A percentile compares a stretch with the other conserved stretches of the same genome.
Evolutionary conservation across 2,329 filamentous ascomycete genomes (phyloP).

Genomic region (Epichloe uncinata): DNA sequence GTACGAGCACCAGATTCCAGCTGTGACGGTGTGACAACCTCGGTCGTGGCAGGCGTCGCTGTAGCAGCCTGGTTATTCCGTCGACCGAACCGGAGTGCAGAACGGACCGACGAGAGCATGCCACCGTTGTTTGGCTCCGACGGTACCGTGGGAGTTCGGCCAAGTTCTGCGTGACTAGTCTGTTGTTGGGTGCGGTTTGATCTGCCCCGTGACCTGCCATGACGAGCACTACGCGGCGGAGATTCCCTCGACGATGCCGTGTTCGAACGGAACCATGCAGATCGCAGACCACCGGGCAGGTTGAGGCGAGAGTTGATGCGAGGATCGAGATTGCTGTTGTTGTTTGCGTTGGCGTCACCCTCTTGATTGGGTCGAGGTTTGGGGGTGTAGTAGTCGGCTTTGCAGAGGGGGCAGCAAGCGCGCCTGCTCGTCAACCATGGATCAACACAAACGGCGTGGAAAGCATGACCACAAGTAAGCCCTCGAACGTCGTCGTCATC

Average conservation of each 20-base stretch:
- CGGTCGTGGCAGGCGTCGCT: conserved; percentile 9
- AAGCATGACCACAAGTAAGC: conserved; percentile 91
- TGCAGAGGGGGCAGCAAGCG: conserved; percentile 94
- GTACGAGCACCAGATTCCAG: conserved; percentile 30
- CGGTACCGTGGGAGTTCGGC: conserved; percentile 3
- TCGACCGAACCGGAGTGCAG: conserved; percentile 19
- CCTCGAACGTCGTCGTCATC: conserved; percentile 93
- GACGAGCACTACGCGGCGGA: neutral
- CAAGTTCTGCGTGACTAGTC: conserved; percentile 5
- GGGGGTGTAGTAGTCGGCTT: conserved; percentile 92
- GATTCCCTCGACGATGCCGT: conserved; percentile 1
- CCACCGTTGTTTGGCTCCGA: conserved; percentile 8
- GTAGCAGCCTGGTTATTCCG: conserved; percentile 10
- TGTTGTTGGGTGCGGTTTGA: neutral
- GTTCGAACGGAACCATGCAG: conserved; percentile 23
- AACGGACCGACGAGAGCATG: conserved; percentile 20
- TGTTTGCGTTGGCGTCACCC: conserved; percentile 9
- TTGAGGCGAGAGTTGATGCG: conserved; percentile 33
- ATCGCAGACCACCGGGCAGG: conserved; percentile 29
- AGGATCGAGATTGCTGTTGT: conserved; percentile 16
- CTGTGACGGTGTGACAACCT: conserved; percentile 29
- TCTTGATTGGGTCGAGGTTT: conserved; percentile 58
- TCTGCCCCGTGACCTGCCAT: conserved; percentile 1
- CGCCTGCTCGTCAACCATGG: conserved; percentile 91
- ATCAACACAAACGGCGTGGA: conserved; percentile 90